Evolutionary conservation across 257 asterid species (phyloP).

Genomic region (Fraxinus excelsior): DNA sequence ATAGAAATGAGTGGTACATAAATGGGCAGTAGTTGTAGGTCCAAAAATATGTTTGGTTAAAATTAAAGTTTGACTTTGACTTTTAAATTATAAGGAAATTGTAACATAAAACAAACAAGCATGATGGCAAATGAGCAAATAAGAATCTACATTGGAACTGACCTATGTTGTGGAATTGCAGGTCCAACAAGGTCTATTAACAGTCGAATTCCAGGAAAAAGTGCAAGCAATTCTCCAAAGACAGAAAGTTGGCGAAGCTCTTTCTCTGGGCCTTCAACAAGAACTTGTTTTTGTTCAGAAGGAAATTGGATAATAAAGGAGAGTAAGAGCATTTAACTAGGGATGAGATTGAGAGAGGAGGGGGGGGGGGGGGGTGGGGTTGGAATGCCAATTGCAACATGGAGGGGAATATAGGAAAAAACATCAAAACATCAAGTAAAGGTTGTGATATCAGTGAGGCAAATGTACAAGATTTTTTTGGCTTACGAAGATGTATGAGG

Average conservation of each 20-base stretch:
- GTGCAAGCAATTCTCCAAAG: constrained; percentile 76
- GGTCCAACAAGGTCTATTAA: constrained; percentile 84
- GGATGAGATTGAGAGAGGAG: neutral
- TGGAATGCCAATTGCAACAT: neutral
- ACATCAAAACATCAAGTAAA: neutral
- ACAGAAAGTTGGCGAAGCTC: constrained; percentile 80
- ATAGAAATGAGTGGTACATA: too few relatives aligned
- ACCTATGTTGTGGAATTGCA: constrained; percentile 72
- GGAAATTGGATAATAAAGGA: neutral
- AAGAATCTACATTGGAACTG: constrained; percentile 16
- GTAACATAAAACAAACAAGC: constrained; percentile 14
- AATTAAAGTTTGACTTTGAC: too few relatives aligned
- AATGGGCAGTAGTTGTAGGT: too few relatives aligned
- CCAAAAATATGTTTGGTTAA: too few relatives aligned
- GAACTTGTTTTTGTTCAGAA: neutral
- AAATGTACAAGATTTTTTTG: neutral
- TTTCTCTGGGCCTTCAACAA: constrained; percentile 76
- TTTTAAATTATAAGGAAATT: too few relatives aligned
- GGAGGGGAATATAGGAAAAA: neutral
- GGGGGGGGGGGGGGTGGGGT: neutral
- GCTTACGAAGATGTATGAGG: neutral
- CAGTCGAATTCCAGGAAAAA: constrained; percentile 68
- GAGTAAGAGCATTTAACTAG: neutral
- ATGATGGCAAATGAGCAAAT: constrained; percentile 14
- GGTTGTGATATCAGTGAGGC: neutral